phyloP scores from a whole-genome alignment of 805 yeast genomes.

The Yarrowia sp. region DNA sequence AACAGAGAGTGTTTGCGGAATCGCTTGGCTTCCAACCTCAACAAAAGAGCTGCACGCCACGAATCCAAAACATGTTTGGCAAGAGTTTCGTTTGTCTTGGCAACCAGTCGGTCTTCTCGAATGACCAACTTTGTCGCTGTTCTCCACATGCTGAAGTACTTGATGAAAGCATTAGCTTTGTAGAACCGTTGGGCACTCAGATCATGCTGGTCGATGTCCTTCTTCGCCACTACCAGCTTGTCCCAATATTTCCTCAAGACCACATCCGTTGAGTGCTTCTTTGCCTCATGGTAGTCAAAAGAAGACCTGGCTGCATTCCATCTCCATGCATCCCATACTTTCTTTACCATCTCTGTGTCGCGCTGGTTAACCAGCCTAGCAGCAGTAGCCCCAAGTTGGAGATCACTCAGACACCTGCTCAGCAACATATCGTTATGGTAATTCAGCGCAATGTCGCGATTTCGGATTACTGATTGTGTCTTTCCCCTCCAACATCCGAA shows the following conservation, averaged over 20 bases:
- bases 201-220: not conserved
- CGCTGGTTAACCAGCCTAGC: not conserved
- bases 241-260: slow-evolving; percentile 1
- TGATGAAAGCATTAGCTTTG: slow-evolving; percentile 12
- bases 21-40: slow-evolving; percentile 23
- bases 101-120: not conserved
- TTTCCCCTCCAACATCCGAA: slow-evolving; percentile 16
- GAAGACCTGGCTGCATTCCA: slow-evolving; percentile 27
- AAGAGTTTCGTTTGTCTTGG: not conserved
- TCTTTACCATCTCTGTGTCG: not conserved
- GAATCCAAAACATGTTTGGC: slow-evolving; percentile 5
- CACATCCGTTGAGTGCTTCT: not conserved
- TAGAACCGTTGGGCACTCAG: slow-evolving; percentile 8
- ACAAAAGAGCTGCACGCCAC: slow-evolving; percentile 5
- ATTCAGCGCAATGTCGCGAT: not conserved
- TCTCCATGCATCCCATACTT: slow-evolving; percentile 11
- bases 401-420: not conserved
- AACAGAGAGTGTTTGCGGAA: slow-evolving; percentile 23
- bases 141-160: slow-evolving; percentile 3
- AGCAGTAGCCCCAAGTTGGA: not conserved
- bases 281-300: not conserved
- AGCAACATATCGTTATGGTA: slow-evolving; percentile 2
- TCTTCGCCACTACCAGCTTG: not conserved
- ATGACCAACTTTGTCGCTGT: not conserved
- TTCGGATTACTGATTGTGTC: not conserved